Conservation (phyloP, 2,329 filamentous ascomycete genomes). For the Fusarium xyrophilum region DNA sequence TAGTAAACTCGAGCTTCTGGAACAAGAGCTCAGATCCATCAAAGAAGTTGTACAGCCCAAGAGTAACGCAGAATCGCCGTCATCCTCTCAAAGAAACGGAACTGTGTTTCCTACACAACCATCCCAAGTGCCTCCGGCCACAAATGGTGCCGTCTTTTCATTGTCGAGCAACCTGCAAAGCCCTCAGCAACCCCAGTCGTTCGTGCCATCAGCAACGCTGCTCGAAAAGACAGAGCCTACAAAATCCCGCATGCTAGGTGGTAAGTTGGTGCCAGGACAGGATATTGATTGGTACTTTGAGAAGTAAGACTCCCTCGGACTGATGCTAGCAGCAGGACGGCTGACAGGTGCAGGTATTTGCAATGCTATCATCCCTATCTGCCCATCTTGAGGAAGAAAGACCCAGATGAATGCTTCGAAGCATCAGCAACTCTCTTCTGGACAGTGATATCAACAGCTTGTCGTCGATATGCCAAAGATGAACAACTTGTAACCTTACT, state of each 20-base stretch:
- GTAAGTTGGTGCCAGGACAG: slow-evolving; percentile 57
- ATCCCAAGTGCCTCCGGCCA: slow-evolving; percentile 16
- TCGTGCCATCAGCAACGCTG: neutral
- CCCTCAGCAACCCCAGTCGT: slow-evolving; percentile 3
- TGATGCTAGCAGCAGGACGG: neutral
- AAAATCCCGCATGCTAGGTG: slow-evolving; percentile 54
- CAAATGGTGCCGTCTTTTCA: slow-evolving; percentile 2
- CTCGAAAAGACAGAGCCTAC: slow-evolving; percentile 41
- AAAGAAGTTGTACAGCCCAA: slow-evolving; percentile 56
- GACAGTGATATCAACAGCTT: slow-evolving; percentile 59
- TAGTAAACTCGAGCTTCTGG: slow-evolving; percentile 63
- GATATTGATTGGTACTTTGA: slow-evolving; percentile 65
- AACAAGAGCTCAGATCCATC: slow-evolving; percentile 61
- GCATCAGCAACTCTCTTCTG: slow-evolving; percentile 59
- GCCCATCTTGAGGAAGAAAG: slow-evolving; percentile 57
- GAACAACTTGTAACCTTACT: slow-evolving; percentile 53
- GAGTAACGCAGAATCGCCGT: slow-evolving; percentile 32
- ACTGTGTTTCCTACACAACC: slow-evolving; percentile 32
- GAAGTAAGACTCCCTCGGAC: slow-evolving; percentile 46
- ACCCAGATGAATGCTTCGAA: slow-evolving; percentile 60
- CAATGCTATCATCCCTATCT: slow-evolving; percentile 61
- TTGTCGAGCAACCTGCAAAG: slow-evolving; percentile 14
- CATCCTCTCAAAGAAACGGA: slow-evolving; percentile 41
- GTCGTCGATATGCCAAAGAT: slow-evolving; percentile 57
- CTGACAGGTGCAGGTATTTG: slow-evolving; percentile 52